phyloP scores from a whole-genome alignment of 2,329 filamentous ascomycete species.

The Penicillium hordei region DNA sequence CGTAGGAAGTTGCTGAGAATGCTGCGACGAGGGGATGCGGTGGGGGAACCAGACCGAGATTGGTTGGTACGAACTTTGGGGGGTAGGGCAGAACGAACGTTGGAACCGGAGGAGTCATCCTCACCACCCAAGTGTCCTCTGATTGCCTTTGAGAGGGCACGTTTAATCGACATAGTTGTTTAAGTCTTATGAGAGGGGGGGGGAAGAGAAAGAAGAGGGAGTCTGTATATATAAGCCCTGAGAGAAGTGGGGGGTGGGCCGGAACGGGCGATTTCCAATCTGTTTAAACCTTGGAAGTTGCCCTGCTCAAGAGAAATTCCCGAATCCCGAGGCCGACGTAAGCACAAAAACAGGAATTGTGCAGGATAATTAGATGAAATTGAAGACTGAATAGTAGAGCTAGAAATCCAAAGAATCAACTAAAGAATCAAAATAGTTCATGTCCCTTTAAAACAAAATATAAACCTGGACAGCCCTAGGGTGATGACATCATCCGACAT shows the following conservation, averaged over 20 bases:
- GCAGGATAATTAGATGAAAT: background rate
- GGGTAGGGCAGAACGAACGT: slow-evolving; percentile 22
- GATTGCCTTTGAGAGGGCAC: slow-evolving; percentile 44
- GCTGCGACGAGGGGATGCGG: slow-evolving; percentile 39
- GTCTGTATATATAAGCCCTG: slow-evolving; percentile 1
- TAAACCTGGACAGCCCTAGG: too few relatives aligned
- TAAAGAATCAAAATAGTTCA: background rate
- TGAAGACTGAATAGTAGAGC: slow-evolving; percentile 2
- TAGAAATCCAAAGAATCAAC: slow-evolving; percentile 4
- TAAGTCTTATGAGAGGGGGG: background rate
- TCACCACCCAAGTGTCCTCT: slow-evolving; percentile 28
- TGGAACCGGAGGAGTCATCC: slow-evolving; percentile 25
- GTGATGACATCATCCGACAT: slow-evolving; percentile 4
- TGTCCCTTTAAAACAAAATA: too few relatives aligned
- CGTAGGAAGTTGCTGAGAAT: slow-evolving; percentile 45
- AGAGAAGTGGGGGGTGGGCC: slow-evolving; percentile 11
- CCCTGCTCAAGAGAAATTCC: background rate
- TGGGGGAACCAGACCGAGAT: slow-evolving; percentile 16
- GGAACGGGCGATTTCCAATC: slow-evolving; percentile 11
- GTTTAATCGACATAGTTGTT: slow-evolving; percentile 49
- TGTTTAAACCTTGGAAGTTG: background rate
- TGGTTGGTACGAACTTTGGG: slow-evolving; percentile 18
- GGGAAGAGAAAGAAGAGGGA: slow-evolving; percentile 1
- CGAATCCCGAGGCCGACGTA: background rate
- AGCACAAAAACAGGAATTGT: background rate